Percentiles rank a stretch among this genome's conserved stretches.
phyloP scores from a whole-genome alignment of 1,139 yeast genomes.

The Pichia norvegensis region DNA sequence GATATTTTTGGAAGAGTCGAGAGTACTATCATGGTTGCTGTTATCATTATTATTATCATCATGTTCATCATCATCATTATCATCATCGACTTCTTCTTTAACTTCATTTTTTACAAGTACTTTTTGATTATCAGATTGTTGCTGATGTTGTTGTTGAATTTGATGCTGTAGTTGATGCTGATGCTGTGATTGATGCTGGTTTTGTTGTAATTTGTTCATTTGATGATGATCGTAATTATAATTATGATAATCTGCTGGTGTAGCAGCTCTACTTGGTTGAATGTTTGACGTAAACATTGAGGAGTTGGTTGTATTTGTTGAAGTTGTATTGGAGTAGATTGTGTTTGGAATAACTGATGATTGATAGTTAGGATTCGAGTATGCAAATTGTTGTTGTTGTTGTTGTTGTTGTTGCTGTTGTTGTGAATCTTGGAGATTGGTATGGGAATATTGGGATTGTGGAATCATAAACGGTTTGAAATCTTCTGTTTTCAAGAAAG shows the following conservation, averaged over 20 bases:
- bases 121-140: neutral
- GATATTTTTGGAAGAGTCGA: neutral
- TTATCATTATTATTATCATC: neutral
- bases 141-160: neutral
- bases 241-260: slow-evolving; percentile 7
- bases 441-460: neutral
- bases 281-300: slow-evolving; percentile 7
- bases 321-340: neutral
- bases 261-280: slow-evolving; percentile 7
- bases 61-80: neutral
- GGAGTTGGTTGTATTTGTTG: neutral
- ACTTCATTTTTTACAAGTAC: neutral
- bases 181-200: neutral
- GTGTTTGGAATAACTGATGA: neutral
- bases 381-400: neutral
- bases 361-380: neutral
- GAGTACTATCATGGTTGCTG: neutral
- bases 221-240: slow-evolving; percentile 1
- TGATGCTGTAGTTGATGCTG: neutral
- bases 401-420: neutral
- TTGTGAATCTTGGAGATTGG: neutral
- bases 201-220: neutral
- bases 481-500: neutral
- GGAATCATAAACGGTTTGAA: neutral
- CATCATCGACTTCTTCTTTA: neutral